A percentile compares a stretch with the other conserved stretches of the same genome.
These are phyloP conservation scores for Pichia sp. DNA, from an alignment of 1,139 yeast species.

Conservation along the genomic window DNA sequence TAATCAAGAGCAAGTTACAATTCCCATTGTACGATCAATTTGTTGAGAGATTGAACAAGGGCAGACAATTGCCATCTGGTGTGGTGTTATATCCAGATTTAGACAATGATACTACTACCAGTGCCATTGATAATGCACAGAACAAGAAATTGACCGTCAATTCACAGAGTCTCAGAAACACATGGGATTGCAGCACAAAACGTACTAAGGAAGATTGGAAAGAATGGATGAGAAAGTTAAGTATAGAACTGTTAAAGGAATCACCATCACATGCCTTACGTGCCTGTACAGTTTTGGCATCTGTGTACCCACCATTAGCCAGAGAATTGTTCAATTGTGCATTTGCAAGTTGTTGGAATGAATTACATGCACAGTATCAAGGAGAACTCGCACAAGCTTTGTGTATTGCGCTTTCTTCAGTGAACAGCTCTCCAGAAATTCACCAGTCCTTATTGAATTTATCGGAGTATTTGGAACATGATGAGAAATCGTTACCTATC, in stretches of 20 bases:
- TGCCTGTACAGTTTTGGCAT: constrained; percentile 88
- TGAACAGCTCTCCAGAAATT: constrained; percentile 93
- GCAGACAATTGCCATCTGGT: constrained; percentile 85
- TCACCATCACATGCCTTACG: constrained; percentile 93
- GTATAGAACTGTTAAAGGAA: constrained; percentile 81
- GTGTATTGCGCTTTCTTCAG: constrained; percentile 80
- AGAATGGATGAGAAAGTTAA: constrained; percentile 88
- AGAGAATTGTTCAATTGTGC: constrained; percentile 90
- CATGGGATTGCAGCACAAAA: constrained; percentile 91
- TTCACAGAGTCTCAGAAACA: constrained; percentile 65
- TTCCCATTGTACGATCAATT: constrained; percentile 75
- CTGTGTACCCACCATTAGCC: constrained; percentile 83
- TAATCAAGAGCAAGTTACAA: constrained; percentile 57
- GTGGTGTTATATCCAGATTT: constrained; percentile 63
- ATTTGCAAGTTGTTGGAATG: constrained; percentile 95
- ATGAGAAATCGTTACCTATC: constrained; percentile 88
- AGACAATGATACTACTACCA: constrained; percentile 47
- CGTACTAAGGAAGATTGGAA: constrained; percentile 96
- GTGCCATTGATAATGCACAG: constrained; percentile 49
- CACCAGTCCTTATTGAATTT: constrained; percentile 82
- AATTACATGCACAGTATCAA: constrained; percentile 83
- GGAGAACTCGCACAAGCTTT: constrained; percentile 84
- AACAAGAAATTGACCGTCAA: constrained; percentile 69
- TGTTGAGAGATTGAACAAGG: constrained; percentile 68
- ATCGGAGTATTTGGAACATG: constrained; percentile 97